These are phyloP conservation scores for Debaryomyces sp. DNA, from an alignment of 1,139 yeast genomes.

Conservation along the genomic window DNA sequence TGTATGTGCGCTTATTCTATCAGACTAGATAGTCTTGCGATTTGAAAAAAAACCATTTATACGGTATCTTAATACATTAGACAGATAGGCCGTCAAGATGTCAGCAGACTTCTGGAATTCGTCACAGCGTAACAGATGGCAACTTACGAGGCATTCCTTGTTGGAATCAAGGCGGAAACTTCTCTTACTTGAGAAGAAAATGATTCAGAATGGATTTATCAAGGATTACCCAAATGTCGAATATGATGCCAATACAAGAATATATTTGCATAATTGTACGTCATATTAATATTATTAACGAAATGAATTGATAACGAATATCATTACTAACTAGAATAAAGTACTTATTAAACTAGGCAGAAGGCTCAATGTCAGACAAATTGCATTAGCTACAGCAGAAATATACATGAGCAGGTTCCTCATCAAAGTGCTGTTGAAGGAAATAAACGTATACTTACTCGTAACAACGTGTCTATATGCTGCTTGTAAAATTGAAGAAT, in stretches of 20 bases:
- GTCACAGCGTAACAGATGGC: conserved; percentile 49
- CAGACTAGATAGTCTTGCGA: not conserved
- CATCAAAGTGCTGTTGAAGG: conserved; percentile 72
- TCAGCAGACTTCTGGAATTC: conserved; percentile 54
- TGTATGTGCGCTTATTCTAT: not conserved
- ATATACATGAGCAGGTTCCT: conserved; percentile 77
- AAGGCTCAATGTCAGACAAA: conserved; percentile 73
- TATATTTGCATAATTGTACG: conserved; percentile 60
- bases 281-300: conserved; percentile 1
- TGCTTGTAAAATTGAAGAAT: conserved; percentile 93
- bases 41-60: not conserved
- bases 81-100: conserved; percentile 24
- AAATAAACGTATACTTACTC: conserved; percentile 77
- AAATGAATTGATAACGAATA: not conserved
- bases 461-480: conserved; percentile 86
- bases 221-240: conserved; percentile 47
- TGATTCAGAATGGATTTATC: conserved; percentile 50
- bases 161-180: conserved; percentile 43
- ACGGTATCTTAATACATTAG: not conserved
- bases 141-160: conserved; percentile 41
- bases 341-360: conserved; percentile 76
- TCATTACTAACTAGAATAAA: conserved; percentile 16
- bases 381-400: conserved; percentile 88
- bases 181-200: conserved; percentile 43
- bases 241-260: conserved; percentile 65